Base-by-base conservation (phyloP, 768 basidiomycete genomes). In the Boletus rubescentipes region DNA sequence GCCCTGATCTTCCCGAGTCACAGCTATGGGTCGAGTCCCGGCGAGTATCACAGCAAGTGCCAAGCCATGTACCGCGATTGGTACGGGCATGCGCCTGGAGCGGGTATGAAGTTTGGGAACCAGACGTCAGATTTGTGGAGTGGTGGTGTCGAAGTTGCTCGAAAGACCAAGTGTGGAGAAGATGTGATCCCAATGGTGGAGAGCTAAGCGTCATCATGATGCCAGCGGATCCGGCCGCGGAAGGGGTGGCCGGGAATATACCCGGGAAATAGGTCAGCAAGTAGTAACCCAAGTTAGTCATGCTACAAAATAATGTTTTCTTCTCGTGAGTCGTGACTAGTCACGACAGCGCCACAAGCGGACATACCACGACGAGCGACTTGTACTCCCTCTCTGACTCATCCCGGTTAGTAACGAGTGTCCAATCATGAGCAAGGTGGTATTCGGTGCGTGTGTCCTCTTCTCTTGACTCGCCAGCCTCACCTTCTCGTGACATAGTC, bases 381-480 rank as follows among this genome's bases (percentile, higher is more conserved):
- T 16, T n/a, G 20, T 3, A 11, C 29, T 14, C 29, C 35, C 29
- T 26, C 18, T 51, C 9, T 50, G 29, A 45, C 36, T 36, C 37
- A n/a, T 30, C 32, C 23, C 14, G 2, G 2, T 34, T 18, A 34
- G 44, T 11, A 30, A 31, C 36, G 15, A 30, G 37, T 42, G 20
- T 18, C 2, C 54, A 38, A 29, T 15, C 40, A 85, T 85, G 83
- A 86, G 85, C 61, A 86, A 85, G 69, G 86, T 87, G 9, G 86
- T 87, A 15, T 87, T 87, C 58, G 87, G 88, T 87, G 60, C 51
- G 81, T 72, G 9, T 30, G 15, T 29, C 14, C 4, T 38, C 32
- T 39, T 45, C n/a, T 31, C 3, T 9, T 14, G n/a, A 1, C 29
- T 26, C n/a, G 31, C 34, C 23, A 7, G 9, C 1, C 63, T 61